A percentile compares a stretch with the other conserved stretches of the same genome.
These are phyloP conservation scores for Phytophthora fragariaefolia DNA, from an alignment of 352 stramenopile species.

Conservation along the genomic window DNA sequence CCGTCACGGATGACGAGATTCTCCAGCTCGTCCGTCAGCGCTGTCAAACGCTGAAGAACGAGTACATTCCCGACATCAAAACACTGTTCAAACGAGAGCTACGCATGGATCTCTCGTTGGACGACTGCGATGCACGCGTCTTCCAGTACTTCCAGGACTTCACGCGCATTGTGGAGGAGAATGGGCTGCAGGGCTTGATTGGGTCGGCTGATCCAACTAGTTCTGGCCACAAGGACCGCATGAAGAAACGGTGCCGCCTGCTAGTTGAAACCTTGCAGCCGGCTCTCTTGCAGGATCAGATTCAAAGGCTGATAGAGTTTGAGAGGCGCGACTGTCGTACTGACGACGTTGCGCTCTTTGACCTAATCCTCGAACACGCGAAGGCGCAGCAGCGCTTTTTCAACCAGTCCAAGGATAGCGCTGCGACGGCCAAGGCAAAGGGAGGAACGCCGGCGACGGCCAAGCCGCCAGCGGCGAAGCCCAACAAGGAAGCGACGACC, in stretches of 20 bases:
- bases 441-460: neutral
- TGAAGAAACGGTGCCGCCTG: constrained; percentile 8
- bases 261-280: constrained; percentile 7
- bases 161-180: constrained; percentile 19
- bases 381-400: constrained; percentile 13
- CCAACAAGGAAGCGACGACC: neutral
- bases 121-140: constrained; percentile 16
- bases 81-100: constrained; percentile 19
- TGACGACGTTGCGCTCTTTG: constrained; percentile 5
- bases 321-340: constrained; percentile 12
- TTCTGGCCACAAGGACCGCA: constrained; percentile 1
- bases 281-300: constrained; percentile 2
- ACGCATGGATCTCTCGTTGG: constrained; percentile 19
- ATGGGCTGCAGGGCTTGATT: constrained; percentile 18
- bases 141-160: constrained; percentile 31
- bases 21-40: constrained; percentile 11
- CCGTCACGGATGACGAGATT: constrained; percentile 19
- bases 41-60: constrained; percentile 22
- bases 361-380: constrained; percentile 19
- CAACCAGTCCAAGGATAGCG: constrained; percentile 2
- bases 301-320: constrained; percentile 20
- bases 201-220: constrained; percentile 1
- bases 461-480: neutral
- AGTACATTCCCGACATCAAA: constrained; percentile 22
- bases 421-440: neutral